Percentiles rank a stretch among this genome's conserved stretches.
Evolutionary conservation across 139 green algal genomes (phyloP).

Genomic region (Coccomyxa sp.): DNA sequence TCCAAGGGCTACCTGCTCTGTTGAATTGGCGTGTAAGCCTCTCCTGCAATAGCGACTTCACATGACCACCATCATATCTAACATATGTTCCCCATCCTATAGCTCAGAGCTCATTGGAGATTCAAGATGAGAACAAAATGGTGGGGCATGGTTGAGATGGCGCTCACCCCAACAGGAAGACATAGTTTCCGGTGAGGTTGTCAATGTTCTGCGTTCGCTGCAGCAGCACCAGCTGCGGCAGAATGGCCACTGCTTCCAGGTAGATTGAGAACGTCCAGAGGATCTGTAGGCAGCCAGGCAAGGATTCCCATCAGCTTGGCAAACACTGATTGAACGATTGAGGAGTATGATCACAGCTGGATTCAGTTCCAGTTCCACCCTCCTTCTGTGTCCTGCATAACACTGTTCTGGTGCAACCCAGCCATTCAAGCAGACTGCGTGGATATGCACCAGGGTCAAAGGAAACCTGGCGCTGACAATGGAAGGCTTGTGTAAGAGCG

Average conservation of each 20-base stretch:
- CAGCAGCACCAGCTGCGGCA: conserved; percentile 98
- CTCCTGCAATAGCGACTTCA: no score
- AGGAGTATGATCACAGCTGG: background rate
- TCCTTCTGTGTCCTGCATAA: no score
- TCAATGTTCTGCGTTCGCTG: conserved; percentile 99
- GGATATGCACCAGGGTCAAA: background rate
- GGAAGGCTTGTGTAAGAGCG: no score
- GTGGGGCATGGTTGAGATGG: background rate
- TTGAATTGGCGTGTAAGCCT: no score
- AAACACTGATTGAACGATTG: background rate
- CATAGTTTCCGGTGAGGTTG: conserved; percentile 98
- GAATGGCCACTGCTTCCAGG: conserved; percentile 96
- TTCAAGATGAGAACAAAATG: no score
- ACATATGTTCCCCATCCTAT: background rate
- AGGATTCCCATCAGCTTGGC: background rate
- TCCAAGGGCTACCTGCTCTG: background rate
- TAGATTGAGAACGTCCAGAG: conserved; percentile 99
- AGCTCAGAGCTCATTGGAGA: background rate
- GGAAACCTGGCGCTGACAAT: no score
- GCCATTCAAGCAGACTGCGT: no score
- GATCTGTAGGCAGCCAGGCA: conserved; percentile 54
- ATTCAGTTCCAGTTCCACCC: background rate
- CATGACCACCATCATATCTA: no score
- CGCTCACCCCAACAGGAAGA: conserved; percentile 88
- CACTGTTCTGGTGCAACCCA: no score